phyloP scores from a whole-genome alignment of 345 rosid species.

The Noccaea caerulescens region DNA sequence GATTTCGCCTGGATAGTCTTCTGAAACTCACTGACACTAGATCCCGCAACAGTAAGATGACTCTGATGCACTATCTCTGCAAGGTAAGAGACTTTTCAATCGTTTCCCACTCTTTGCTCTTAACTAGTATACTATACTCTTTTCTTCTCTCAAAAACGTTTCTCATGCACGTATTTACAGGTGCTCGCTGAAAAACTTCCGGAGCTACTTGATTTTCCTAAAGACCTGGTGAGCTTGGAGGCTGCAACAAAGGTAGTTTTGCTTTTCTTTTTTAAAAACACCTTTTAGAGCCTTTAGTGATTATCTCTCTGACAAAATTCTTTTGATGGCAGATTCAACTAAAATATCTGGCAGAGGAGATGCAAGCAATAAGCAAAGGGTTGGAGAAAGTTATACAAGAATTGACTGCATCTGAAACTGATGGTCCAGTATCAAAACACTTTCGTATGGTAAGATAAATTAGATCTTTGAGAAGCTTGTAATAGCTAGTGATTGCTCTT shows the following conservation, averaged over 20 bases:
- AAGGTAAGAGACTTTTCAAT: conserved; percentile 54
- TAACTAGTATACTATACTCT: not conserved
- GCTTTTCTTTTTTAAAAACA: not conserved
- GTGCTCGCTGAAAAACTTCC: conserved; percentile 77
- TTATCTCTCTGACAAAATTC: conserved; percentile 21
- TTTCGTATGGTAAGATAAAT: conserved; percentile 61
- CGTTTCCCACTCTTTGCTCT: not conserved
- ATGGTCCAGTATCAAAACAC: conserved; percentile 54
- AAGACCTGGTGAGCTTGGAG: conserved; percentile 73
- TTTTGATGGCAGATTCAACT: conserved; percentile 63
- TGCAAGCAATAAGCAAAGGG: conserved; percentile 90
- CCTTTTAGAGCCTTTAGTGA: not conserved
- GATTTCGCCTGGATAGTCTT: conserved; percentile 91
- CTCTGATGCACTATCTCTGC: conserved; percentile 94
- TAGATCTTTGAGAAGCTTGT: conserved; percentile 9
- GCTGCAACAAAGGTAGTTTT: conserved; percentile 67
- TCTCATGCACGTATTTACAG: conserved; percentile 44
- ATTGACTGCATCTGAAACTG: conserved; percentile 62
- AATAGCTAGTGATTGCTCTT: not conserved
- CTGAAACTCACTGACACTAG: conserved; percentile 88
- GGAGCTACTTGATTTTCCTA: conserved; percentile 66
- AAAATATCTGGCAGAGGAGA: conserved; percentile 85
- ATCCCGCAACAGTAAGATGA: conserved; percentile 77
- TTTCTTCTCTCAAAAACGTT: not conserved
- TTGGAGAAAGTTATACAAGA: conserved; percentile 80